Evolutionary conservation across 169 alveolate genomes (phyloP).

Genomic region (Theileria orientalis): DNA sequence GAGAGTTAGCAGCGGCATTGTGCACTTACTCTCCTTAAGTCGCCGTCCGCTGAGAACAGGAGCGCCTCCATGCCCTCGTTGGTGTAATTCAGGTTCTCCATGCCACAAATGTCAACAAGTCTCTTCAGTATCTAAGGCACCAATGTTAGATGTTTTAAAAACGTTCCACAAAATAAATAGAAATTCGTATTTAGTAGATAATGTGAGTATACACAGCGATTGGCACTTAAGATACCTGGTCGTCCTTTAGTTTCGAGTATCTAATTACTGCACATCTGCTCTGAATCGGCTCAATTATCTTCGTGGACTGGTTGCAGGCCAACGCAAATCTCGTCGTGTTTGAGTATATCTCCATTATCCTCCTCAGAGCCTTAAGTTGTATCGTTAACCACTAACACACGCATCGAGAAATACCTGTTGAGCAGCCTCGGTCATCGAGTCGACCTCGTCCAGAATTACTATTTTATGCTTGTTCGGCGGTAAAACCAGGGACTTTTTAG

Average conservation of each 20-base stretch:
- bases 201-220: too few relatives aligned
- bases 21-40: conserved; percentile 79
- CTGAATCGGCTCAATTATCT: conserved; percentile 98
- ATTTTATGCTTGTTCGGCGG: conserved; percentile 95
- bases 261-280: conserved; percentile 98
- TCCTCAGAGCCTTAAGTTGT: conserved; percentile 87
- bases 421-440: conserved; percentile 99
- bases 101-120: conserved; percentile 81
- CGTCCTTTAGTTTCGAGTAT: conserved; percentile 92
- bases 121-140: conserved; percentile 71
- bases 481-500: conserved; percentile 90
- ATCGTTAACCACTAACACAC: not conserved
- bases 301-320: conserved; percentile 98
- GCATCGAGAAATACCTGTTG: conserved; percentile 82
- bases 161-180: too few relatives aligned
- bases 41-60: conserved; percentile 94
- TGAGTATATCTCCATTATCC: conserved; percentile 96
- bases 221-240: too few relatives aligned
- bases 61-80: conserved; percentile 94
- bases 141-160: conserved; percentile 24
- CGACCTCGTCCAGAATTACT: conserved; percentile 99
- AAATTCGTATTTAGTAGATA: too few relatives aligned
- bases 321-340: conserved; percentile 97
- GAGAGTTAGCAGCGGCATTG: not conserved
- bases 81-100: conserved; percentile 77